Evolutionary conservation across 352 stramenopile species (phyloP), one percentile per base, ranked within the genome.

Genomic region (Globisporangium alternatum): DNA sequence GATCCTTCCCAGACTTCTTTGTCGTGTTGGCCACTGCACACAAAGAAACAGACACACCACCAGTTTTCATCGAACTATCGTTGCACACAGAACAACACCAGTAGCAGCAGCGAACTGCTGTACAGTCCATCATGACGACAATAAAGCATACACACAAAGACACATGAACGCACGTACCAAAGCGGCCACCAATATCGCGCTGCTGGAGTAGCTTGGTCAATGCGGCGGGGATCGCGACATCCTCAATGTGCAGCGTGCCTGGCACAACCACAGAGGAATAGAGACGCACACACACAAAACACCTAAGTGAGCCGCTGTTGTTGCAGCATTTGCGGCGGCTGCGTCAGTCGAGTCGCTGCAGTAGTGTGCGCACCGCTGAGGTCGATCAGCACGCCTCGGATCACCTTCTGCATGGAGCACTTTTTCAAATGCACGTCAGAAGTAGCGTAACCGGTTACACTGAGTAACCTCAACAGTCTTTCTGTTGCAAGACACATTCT

Each of bases 11-110:
- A 39, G 74, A 89, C 49, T 86, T 87, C 60, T 78, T 89, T 39
- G 80, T 89, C n/a, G 77, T 89, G 57, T 89, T 89, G n/a, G 74
- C 87, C 58, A 89, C 80, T 89, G 43, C 9, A 25, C 13, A 62
- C 21, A 31, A 39, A 3, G 6, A 22, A 48, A 59, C 39, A 30
- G 56, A 25, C 10, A 12, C 45, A 41, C n/a, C 10, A n/a, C 15
- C 28, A 61, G 22, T 25, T 5, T 22, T 1, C 28, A 21, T 37
- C 17, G 35, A 45, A 15, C 15, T 9, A 19, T 45, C 39, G 39
- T n/a, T 45, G 21, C 7, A 45, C 10, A 9, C 12, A 9, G 17
- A 56, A 56, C 17, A 48, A 22, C 43, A 22, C 15, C 15, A 22
- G 28, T 28, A 28, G 28, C 49, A 5, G 1, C 15, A 19, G 9